Evolutionary conservation across 179 eudicot species (phyloP).

Genomic region (Corrigiola litoralis): DNA sequence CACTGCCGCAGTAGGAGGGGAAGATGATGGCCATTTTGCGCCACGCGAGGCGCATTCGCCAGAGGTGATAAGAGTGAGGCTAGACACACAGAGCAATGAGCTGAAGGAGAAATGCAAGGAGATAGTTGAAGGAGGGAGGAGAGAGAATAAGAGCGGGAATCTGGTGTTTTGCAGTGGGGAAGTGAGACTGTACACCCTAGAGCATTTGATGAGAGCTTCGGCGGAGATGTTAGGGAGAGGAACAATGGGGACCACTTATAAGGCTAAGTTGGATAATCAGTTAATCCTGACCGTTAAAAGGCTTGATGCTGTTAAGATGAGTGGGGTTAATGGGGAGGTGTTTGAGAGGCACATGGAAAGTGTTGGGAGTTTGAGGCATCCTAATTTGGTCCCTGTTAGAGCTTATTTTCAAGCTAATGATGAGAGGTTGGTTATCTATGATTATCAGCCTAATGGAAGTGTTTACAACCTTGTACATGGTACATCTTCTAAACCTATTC

Average conservation of each 20-base stretch:
- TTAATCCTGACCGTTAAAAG: constrained; percentile 71
- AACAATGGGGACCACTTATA: constrained; percentile 76
- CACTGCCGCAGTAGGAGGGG: no score
- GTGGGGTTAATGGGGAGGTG: constrained; percentile 40
- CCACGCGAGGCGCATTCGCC: not conserved
- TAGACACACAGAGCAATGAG: constrained; percentile 33
- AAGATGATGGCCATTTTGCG: no score
- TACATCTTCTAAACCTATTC: no score
- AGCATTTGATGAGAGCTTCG: constrained; percentile 84
- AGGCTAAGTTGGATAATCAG: constrained; percentile 66
- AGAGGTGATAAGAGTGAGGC: constrained; percentile 19
- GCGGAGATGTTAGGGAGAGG: constrained; percentile 94
- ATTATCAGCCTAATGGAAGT: constrained; percentile 88
- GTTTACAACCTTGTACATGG: constrained; percentile 87
- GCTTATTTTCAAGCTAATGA: constrained; percentile 80
- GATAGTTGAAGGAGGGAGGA: constrained; percentile 3
- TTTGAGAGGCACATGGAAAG: constrained; percentile 66
- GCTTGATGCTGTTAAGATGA: constrained; percentile 61
- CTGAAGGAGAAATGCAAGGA: constrained; percentile 41
- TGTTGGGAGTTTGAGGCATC: constrained; percentile 71
- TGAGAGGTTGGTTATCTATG: constrained; percentile 69
- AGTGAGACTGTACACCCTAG: constrained; percentile 42
- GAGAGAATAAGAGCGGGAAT: constrained; percentile 43
- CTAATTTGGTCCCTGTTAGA: constrained; percentile 73
- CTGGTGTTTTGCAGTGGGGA: constrained; percentile 62